phyloP scores from a whole-genome alignment of 2,329 filamentous ascomycete genomes.

The Gremmenia infestans region DNA sequence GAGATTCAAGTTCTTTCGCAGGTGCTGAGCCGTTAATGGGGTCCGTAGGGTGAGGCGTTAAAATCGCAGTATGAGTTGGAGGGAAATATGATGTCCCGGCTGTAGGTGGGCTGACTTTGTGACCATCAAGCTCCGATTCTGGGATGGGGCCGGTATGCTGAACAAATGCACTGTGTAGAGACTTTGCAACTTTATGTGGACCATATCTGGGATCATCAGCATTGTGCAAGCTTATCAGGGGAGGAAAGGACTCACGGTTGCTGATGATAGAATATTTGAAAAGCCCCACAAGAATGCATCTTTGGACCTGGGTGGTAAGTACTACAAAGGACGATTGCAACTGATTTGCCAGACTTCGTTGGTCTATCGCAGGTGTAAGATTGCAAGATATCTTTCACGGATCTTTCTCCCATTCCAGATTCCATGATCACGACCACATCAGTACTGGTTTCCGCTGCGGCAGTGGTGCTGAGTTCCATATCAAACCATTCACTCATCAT shows the following conservation, averaged over 20 bases:
- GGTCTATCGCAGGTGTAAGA: conserved; percentile 10
- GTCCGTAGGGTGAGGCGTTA: neutral
- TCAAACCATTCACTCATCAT: conserved; percentile 25
- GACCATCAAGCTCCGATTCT: neutral
- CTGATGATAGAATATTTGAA: conserved; percentile 25
- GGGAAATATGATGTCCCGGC: neutral
- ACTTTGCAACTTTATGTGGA: conserved; percentile 27
- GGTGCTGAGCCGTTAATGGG: neutral
- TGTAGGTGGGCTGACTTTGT: neutral
- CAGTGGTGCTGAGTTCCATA: conserved; percentile 16
- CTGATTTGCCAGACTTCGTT: conserved; percentile 8
- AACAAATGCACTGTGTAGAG: conserved; percentile 22
- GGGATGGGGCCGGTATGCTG: neutral
- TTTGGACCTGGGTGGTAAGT: conserved; percentile 18
- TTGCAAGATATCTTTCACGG: conserved; percentile 19
- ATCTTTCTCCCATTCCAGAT: conserved; percentile 19
- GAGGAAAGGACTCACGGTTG: conserved; percentile 24
- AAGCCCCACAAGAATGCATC: conserved; percentile 17
- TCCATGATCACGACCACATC: conserved; percentile 28
- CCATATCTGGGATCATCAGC: conserved; percentile 21
- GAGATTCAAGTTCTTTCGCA: neutral
- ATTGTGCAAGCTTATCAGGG: neutral
- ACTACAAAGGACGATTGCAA: conserved; percentile 24
- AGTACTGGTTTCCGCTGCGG: conserved; percentile 3
- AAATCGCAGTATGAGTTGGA: neutral